A percentile compares a stretch with the other conserved stretches of the same genome.
These are phyloP conservation scores for Thielaviopsis musarum DNA, from an alignment of 2,329 filamentous ascomycete genomes.

Conservation along the genomic window DNA sequence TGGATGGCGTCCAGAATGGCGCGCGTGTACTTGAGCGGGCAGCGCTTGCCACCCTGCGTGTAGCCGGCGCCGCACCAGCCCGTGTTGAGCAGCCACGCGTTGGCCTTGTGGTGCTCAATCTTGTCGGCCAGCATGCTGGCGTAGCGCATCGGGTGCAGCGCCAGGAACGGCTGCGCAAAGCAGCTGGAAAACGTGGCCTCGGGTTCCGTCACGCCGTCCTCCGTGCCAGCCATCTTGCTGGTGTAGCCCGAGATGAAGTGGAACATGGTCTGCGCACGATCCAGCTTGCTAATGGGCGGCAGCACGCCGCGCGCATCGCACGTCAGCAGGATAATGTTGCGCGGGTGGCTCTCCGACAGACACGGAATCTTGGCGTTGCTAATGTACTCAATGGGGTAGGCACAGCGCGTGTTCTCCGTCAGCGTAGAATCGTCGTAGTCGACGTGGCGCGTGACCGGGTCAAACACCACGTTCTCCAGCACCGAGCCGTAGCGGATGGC, in stretches of 20 bases:
- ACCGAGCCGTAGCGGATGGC: conserved; percentile 96
- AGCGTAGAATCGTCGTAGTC: conserved; percentile 92
- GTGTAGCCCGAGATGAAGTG: conserved; percentile 99
- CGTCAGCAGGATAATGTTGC: conserved; percentile 95
- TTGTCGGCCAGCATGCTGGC: conserved; percentile 97
- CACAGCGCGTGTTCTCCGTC: conserved; percentile 94
- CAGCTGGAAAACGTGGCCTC: conserved; percentile 98
- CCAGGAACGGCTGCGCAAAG: conserved; percentile 98
- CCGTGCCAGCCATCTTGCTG: conserved; percentile 98
- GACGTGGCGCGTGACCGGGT: conserved; percentile 72
- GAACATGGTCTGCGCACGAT: conserved; percentile 95
- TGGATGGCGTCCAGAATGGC: conserved; percentile 95
- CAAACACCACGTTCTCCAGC: conserved; percentile 96
- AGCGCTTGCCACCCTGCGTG: conserved; percentile 84
- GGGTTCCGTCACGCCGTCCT: conserved; percentile 91
- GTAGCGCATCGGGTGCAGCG: conserved; percentile 97
- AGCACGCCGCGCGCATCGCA: conserved; percentile 96
- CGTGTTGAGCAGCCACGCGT: conserved; percentile 97
- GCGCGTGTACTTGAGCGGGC: conserved; percentile 95
- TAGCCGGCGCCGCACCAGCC: conserved; percentile 90
- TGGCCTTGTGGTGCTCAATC: conserved; percentile 87
- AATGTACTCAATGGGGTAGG: conserved; percentile 99
- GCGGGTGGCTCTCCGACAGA: conserved; percentile 69
- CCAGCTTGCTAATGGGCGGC: conserved; percentile 93
- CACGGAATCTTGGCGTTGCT: conserved; percentile 97